Percentiles rank a stretch among this genome's conserved stretches.
phyloP scores from a whole-genome alignment of 768 basidiomycete genomes.

The Pisolithus marmoratus region DNA sequence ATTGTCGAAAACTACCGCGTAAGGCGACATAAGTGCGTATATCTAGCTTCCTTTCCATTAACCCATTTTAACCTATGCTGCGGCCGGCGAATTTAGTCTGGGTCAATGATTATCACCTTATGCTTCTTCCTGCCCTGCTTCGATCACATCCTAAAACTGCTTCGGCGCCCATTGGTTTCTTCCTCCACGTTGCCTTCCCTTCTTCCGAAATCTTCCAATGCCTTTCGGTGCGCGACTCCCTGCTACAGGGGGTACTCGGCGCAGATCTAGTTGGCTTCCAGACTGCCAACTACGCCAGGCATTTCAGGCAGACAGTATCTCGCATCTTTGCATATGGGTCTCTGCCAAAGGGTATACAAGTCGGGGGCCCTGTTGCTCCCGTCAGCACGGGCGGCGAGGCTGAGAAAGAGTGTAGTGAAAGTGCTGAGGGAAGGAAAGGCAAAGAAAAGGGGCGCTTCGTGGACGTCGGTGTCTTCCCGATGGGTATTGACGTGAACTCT shows the following conservation, averaged over 20 bases:
- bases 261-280: slow-evolving; percentile 94
- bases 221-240: slow-evolving; percentile 68
- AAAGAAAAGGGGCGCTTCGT: slow-evolving; percentile 53
- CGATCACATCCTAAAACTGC: no score
- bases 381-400: slow-evolving; percentile 3
- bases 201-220: slow-evolving; percentile 98
- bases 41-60: neutral
- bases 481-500: slow-evolving; percentile 78
- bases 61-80: no score
- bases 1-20: slow-evolving; percentile 76
- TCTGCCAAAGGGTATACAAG: slow-evolving; percentile 75
- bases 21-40: slow-evolving; percentile 73
- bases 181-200: no score
- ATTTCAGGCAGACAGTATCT: slow-evolving; percentile 77
- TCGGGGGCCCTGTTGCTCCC: slow-evolving; percentile 29
- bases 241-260: slow-evolving; percentile 87
- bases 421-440: neutral
- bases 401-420: neutral
- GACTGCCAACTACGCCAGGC: slow-evolving; percentile 75
- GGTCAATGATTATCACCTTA: slow-evolving; percentile 96
- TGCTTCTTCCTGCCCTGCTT: slow-evolving; percentile 91
- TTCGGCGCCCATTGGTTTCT: no score
- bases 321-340: slow-evolving; percentile 78
- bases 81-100: neutral
- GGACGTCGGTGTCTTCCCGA: slow-evolving; percentile 81